Evolutionary conservation across 805 yeast species (phyloP).

Genomic region (Candida tallmaniae): DNA sequence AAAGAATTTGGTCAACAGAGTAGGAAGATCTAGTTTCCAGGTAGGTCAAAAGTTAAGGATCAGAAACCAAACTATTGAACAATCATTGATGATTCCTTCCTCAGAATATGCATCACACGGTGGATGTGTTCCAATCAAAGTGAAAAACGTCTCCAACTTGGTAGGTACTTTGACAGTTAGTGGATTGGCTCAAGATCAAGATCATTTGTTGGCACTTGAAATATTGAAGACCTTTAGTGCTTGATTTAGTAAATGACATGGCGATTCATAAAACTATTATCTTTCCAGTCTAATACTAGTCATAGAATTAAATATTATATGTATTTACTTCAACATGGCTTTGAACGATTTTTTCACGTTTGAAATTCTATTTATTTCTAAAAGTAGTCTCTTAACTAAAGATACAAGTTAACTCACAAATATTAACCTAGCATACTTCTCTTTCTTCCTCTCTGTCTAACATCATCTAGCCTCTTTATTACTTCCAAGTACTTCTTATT

Average conservation of each 20-base stretch:
- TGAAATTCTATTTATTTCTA: too few relatives aligned
- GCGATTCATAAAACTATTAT: neutral
- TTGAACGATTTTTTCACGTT: too few relatives aligned
- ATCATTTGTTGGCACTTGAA: slow-evolving; percentile 45
- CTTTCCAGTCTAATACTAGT: too few relatives aligned
- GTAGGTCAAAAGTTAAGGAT: slow-evolving; percentile 41
- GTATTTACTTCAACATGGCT: too few relatives aligned
- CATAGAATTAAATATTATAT: neutral
- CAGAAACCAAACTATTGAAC: slow-evolving; percentile 33
- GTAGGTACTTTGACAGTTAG: slow-evolving; percentile 51
- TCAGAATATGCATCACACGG: slow-evolving; percentile 50
- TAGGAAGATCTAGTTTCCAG: slow-evolving; percentile 43
- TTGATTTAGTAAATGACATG: neutral
- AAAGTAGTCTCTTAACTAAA: too few relatives aligned
- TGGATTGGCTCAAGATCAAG: slow-evolving; percentile 53
- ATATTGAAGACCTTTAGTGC: slow-evolving; percentile 16
- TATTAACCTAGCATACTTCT: slow-evolving; percentile 80
- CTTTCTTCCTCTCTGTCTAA: slow-evolving; percentile 88
- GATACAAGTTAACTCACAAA: too few relatives aligned
- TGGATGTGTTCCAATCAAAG: slow-evolving; percentile 50
- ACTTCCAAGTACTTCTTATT: slow-evolving; percentile 46
- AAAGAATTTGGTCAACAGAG: slow-evolving; percentile 44
- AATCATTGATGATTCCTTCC: slow-evolving; percentile 35
- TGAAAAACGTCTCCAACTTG: slow-evolving; percentile 30
- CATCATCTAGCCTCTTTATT: slow-evolving; percentile 67